Evolutionary conservation across 108 stramenopile species (phyloP).

Genomic region (Nitzschia palea): DNA sequence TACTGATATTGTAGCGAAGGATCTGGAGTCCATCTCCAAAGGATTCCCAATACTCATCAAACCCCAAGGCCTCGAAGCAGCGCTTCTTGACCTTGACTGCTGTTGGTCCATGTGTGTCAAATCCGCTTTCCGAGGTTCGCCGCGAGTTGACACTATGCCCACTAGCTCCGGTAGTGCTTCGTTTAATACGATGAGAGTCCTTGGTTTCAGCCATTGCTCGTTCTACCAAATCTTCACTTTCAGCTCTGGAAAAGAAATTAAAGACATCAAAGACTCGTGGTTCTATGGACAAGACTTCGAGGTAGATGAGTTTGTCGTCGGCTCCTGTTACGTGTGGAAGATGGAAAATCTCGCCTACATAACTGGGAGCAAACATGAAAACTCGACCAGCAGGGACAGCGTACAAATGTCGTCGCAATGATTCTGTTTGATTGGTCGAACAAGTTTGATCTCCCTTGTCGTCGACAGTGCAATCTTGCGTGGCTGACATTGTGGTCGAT

Average conservation of each 20-base stretch:
- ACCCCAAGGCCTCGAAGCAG: slow-evolving; percentile 68
- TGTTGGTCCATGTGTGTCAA: slow-evolving; percentile 80
- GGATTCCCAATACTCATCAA: slow-evolving; percentile 80
- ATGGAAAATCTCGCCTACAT: slow-evolving; percentile 83
- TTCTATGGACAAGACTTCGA: slow-evolving; percentile 62
- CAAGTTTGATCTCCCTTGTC: slow-evolving; percentile 25
- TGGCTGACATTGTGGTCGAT: background rate
- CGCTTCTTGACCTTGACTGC: slow-evolving; percentile 74
- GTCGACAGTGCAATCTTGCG: slow-evolving; percentile 15
- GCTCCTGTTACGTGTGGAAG: slow-evolving; percentile 67
- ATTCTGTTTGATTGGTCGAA: background rate
- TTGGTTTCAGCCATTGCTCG: slow-evolving; percentile 64
- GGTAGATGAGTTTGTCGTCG: slow-evolving; percentile 45
- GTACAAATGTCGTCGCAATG: slow-evolving; percentile 61
- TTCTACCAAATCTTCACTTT: slow-evolving; percentile 62
- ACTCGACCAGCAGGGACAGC: slow-evolving; percentile 84
- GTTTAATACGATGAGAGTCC: slow-evolving; percentile 75
- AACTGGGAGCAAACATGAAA: slow-evolving; percentile 85
- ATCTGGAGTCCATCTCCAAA: slow-evolving; percentile 95
- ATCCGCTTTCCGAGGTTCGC: slow-evolving; percentile 83
- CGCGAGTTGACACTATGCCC: slow-evolving; percentile 56
- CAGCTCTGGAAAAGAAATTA: slow-evolving; percentile 76
- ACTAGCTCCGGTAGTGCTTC: slow-evolving; percentile 75
- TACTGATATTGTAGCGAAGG: slow-evolving; percentile 89
- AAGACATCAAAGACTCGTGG: slow-evolving; percentile 87